Percentiles rank a stretch among this genome's conserved stretches.
Conservation (phyloP, 2,329 filamentous ascomycete genomes). For the Drechslera avenae region DNA sequence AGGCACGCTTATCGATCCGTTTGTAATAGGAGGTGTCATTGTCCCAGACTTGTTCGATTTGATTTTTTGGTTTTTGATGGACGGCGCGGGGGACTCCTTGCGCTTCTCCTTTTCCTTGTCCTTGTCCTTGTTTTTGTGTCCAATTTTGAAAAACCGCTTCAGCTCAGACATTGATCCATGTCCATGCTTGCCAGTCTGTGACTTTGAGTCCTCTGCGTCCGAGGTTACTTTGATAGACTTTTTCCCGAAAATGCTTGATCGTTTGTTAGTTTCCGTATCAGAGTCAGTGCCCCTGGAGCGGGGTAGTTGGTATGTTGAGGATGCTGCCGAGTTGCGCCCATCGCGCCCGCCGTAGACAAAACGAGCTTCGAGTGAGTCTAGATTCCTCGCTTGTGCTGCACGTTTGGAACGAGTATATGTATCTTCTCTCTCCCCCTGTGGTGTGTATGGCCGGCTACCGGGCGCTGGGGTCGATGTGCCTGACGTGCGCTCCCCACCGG, state of each 20-base stretch:
- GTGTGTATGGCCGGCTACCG: slow-evolving; percentile 73
- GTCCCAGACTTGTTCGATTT: slow-evolving; percentile 53
- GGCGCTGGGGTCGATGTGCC: slow-evolving; percentile 64
- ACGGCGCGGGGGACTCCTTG: slow-evolving; percentile 66
- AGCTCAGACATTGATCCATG: slow-evolving; percentile 90
- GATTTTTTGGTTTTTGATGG: slow-evolving; percentile 57
- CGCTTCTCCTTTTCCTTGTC: slow-evolving; percentile 56
- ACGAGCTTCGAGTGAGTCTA: slow-evolving; percentile 73
- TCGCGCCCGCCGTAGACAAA: slow-evolving; percentile 85
- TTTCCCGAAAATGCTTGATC: slow-evolving; percentile 58
- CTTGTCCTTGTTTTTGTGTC: slow-evolving; percentile 60
- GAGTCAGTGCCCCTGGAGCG: slow-evolving; percentile 52
- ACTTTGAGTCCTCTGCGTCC: slow-evolving; percentile 47
- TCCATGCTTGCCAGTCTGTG: slow-evolving; percentile 48
- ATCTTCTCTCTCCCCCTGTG: slow-evolving; percentile 78
- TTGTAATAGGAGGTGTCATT: slow-evolving; percentile 46
- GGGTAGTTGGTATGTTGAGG: slow-evolving; percentile 48
- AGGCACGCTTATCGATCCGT: slow-evolving; percentile 61
- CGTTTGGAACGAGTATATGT: slow-evolving; percentile 85
- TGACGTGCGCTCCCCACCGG: slow-evolving; percentile 55
- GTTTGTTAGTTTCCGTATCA: slow-evolving; percentile 54
- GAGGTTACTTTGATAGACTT: slow-evolving; percentile 56
- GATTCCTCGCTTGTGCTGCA: slow-evolving; percentile 68
- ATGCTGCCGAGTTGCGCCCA: slow-evolving; percentile 54
- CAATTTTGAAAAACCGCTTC: slow-evolving; percentile 93